A percentile compares a stretch with the other conserved stretches of the same genome.
These are phyloP conservation scores for Perilla frutescens DNA, from an alignment of 257 asterid species.

Conservation along the genomic window DNA sequence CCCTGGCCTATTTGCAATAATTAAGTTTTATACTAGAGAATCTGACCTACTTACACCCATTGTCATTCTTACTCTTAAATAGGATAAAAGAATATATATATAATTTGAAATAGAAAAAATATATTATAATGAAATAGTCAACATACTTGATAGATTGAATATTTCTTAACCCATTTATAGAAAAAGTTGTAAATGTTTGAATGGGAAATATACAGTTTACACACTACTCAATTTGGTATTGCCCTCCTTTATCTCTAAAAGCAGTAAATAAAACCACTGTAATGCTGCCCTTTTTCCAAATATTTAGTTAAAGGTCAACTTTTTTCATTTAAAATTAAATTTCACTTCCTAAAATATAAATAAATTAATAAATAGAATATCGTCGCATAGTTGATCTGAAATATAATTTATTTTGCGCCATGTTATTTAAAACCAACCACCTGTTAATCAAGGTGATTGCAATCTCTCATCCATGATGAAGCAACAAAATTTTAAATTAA, in stretches of 20 bases:
- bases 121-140: not conserved
- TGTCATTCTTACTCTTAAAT: not conserved
- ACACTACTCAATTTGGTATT: slow-evolving; percentile 7
- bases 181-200: not conserved
- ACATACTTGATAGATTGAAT: not conserved
- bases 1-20: no score
- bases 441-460: not conserved
- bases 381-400: not conserved
- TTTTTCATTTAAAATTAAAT: not conserved
- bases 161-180: not conserved
- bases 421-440: slow-evolving; percentile 4
- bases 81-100: not conserved
- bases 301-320: not conserved
- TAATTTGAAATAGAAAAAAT: not conserved
- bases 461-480: slow-evolving; percentile 27
- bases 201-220: not conserved
- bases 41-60: not conserved
- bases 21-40: not conserved
- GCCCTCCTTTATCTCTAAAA: not conserved
- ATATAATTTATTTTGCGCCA: no score
- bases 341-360: not conserved
- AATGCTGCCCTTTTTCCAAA: not conserved
- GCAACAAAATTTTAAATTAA: slow-evolving; percentile 24
- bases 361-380: not conserved
- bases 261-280: not conserved